These are phyloP conservation scores for Leavenworthia alabamica DNA, from an alignment of 345 rosid species.

Conservation along the genomic window DNA sequence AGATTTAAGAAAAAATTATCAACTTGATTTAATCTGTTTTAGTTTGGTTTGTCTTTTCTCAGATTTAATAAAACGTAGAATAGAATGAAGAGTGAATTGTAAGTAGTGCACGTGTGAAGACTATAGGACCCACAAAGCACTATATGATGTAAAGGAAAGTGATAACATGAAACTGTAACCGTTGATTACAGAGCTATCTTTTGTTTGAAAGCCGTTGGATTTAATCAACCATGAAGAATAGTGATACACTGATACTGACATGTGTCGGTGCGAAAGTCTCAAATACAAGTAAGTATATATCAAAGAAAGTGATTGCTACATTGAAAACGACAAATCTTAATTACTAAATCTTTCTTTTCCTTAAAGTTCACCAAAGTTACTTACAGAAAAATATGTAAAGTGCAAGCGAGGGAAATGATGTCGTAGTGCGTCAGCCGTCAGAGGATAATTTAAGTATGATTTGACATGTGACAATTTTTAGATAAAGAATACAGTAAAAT, in stretches of 20 bases:
- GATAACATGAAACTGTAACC: not conserved
- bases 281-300: not conserved
- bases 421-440: not conserved
- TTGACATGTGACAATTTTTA: not conserved
- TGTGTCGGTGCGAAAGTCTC: conserved; percentile 4
- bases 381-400: not conserved
- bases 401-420: conserved; percentile 14
- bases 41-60: too few relatives aligned
- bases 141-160: not conserved
- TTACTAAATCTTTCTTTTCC: not conserved
- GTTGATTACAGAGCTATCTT: not conserved
- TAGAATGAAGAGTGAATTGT: not conserved
- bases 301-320: not conserved
- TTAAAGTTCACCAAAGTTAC: not conserved
- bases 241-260: not conserved
- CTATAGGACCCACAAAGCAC: not conserved
- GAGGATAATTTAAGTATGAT: not conserved
- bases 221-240: not conserved
- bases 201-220: conserved; percentile 8
- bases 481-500: not conserved
- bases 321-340: not conserved
- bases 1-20: too few relatives aligned
- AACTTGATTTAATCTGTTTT: too few relatives aligned
- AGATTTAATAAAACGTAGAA: too few relatives aligned
- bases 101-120: conserved; percentile 8